phyloP scores from a whole-genome alignment of 2,329 filamentous ascomycete genomes.

The Coniochaeta sp. region DNA sequence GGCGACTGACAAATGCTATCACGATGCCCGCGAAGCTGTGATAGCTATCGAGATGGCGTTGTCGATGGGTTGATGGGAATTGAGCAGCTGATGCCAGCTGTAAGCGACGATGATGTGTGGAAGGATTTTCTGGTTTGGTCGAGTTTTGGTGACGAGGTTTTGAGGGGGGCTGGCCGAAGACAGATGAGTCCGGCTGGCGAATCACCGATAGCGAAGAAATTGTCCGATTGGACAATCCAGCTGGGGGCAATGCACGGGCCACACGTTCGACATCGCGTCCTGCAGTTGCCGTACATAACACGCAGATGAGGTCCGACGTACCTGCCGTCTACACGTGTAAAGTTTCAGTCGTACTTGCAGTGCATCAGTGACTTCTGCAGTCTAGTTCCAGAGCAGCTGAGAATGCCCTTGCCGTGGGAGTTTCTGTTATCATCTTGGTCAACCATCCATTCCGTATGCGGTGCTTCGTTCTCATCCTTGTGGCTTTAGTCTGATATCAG shows the following conservation, averaged over 20 bases:
- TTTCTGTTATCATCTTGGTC: too few relatives aligned
- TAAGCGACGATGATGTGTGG: conserved; percentile 2
- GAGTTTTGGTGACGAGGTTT: neutral
- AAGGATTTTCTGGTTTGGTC: neutral
- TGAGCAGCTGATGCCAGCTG: conserved; percentile 9
- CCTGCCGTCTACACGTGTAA: too few relatives aligned
- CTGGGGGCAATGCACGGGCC: neutral
- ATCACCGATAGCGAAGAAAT: neutral
- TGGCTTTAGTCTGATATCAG: too few relatives aligned
- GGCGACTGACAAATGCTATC: neutral
- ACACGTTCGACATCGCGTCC: neutral
- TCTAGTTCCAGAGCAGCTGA: too few relatives aligned
- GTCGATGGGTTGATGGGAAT: conserved; percentile 1
- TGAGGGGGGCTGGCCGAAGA: neutral
- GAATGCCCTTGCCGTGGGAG: too few relatives aligned
- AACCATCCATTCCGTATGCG: too few relatives aligned
- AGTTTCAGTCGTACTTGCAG: too few relatives aligned
- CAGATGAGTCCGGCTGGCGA: neutral
- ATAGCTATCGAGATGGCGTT: neutral
- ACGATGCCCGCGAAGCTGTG: neutral
- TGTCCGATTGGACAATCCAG: neutral
- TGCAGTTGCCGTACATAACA: too few relatives aligned
- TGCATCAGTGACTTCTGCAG: too few relatives aligned
- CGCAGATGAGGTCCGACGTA: too few relatives aligned
- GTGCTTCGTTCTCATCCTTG: too few relatives aligned